These are phyloP conservation scores for Chondrus crispus DNA, from an alignment of 23 red algal species.

Conservation along the genomic window DNA sequence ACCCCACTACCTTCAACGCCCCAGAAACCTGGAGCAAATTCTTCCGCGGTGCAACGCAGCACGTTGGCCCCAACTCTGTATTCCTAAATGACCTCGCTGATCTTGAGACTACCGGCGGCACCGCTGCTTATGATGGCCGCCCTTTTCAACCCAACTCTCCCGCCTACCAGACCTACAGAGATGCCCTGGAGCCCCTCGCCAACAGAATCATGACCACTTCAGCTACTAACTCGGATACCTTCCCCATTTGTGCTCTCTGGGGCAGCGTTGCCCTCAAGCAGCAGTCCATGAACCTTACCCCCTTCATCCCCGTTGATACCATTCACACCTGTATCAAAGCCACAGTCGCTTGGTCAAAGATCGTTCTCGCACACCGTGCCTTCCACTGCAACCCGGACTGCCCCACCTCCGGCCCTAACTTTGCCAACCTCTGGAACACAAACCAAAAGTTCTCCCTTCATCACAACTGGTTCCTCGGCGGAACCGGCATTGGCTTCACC, in stretches of 20 bases:
- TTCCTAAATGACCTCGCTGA: not conserved
- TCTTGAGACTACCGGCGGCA: not conserved
- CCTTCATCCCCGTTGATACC: not conserved
- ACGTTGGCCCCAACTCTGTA: not conserved
- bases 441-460: not conserved
- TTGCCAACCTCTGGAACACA: not conserved
- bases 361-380: conserved; percentile 39
- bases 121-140: not conserved
- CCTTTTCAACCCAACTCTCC: not conserved
- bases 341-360: conserved; percentile 45
- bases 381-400: conserved; percentile 46
- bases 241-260: not conserved
- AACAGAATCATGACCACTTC: not conserved
- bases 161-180: not conserved
- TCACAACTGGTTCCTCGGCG: conserved; percentile 13
- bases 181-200: not conserved
- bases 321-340: not conserved
- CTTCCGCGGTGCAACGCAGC: not conserved
- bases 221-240: not conserved
- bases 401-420: not conserved
- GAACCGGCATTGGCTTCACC: not conserved
- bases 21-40: conserved; percentile 23
- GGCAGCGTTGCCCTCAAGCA: not conserved
- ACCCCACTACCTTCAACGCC: not conserved
- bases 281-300: not conserved